A percentile compares a stretch with the other conserved stretches of the same genome.
These are phyloP conservation scores for Mycena capillaripes DNA, from an alignment of 768 basidiomycete genomes.

Conservation along the genomic window DNA sequence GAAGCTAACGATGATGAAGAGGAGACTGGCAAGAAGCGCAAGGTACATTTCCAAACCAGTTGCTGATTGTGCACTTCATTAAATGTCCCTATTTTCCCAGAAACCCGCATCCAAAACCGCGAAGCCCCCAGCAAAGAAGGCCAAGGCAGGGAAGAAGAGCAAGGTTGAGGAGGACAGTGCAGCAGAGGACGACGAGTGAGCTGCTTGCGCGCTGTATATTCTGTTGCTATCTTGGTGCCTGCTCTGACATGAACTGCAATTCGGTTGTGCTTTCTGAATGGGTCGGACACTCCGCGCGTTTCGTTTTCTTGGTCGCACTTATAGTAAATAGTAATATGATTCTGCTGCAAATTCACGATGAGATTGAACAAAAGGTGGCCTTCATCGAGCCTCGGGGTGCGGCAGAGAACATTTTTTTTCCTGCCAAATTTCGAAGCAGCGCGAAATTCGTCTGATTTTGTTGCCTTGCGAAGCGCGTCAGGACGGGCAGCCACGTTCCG, in stretches of 20 bases:
- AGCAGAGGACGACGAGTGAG: conserved; percentile 18
- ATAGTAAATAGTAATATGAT: no score
- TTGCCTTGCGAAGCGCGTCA: no score
- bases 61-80: neutral
- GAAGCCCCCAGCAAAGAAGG: conserved; percentile 64
- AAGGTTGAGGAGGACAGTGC: conserved; percentile 12
- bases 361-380: no score
- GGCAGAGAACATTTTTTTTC: no score
- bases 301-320: no score
- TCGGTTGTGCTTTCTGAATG: neutral
- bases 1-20: conserved; percentile 63
- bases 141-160: conserved; percentile 49
- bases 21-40: conserved; percentile 74
- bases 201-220: neutral
- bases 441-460: no score
- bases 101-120: conserved; percentile 56
- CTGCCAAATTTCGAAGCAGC: no score
- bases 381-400: no score
- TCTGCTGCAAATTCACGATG: no score
- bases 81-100: conserved; percentile 41
- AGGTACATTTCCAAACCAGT: conserved; percentile 55
- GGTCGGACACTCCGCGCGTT: no score
- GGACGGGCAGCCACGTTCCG: no score
- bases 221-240: neutral
- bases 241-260: no score